Conservation (phyloP, 108 stramenopile genomes). For the Hondaea fermentalgiana region DNA sequence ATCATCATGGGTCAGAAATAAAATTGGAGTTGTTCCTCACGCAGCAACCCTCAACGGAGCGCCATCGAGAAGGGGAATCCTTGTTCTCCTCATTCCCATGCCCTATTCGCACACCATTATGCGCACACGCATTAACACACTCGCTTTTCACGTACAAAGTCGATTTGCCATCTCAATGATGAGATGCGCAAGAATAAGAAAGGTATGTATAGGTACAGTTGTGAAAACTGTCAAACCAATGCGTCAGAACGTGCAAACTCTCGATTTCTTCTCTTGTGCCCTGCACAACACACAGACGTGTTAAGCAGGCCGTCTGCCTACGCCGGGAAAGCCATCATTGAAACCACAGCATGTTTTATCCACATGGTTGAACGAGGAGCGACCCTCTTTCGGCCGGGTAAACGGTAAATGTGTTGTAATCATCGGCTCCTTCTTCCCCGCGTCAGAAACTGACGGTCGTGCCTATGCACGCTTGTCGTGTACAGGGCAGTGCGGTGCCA, state of each 20-base stretch:
- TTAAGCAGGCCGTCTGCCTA: too few species aligned
- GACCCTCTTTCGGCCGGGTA: constrained; percentile 18
- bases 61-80: neutral
- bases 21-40: neutral
- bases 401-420: constrained; percentile 17
- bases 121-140: neutral
- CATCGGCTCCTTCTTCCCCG: neutral
- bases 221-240: too few species aligned
- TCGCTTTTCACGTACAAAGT: neutral
- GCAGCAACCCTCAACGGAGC: neutral
- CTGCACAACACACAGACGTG: too few species aligned
- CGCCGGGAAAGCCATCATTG: neutral
- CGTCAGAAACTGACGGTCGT: too few species aligned
- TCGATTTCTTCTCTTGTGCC: too few species aligned
- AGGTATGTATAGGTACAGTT: too few species aligned
- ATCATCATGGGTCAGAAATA: neutral
- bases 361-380: neutral
- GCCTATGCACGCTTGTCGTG: too few species aligned
- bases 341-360: constrained; percentile 15
- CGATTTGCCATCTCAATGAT: too few species aligned
- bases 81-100: neutral
- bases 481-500: too few species aligned
- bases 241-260: too few species aligned
- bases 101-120: neutral
- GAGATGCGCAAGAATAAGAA: too few species aligned